Base-by-base conservation (phyloP, 2,329 filamentous ascomycete species). In the Paecilomyces variotii region DNA sequence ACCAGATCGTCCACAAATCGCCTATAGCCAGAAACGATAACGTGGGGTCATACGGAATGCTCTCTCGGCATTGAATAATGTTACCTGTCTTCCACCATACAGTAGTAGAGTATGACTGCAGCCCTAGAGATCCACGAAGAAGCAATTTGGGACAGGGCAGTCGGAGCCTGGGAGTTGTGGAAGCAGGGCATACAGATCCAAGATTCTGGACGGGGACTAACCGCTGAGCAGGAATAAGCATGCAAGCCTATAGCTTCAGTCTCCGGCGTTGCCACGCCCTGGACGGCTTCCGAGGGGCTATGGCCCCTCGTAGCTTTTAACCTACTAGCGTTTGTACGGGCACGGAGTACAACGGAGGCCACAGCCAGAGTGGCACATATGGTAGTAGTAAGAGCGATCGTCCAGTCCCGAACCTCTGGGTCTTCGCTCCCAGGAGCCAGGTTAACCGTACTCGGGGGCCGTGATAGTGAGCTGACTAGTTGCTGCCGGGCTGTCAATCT, bases 211-310 rank as follows among this genome's bases (percentile, higher is more conserved):
- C 24, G 27, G 50, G 50, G 25, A n/a, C 10, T 12, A 7, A n/a
- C 50, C 10, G 25, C 27, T 52, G 50, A 19, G 50, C 30, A 52
- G 50, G 14, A 52, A 52, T 24, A 52, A 52, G 50, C 50, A 52
- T 52, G 50, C 50, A 52, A 52, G 50, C 30, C 45, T 50, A 25
- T 25, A n/a, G 45, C 50, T 4, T 52, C 4, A 25, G 25, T 28
- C 50, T 28, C 14, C 27, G 27, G 24, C 50, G 27, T 52, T 26
- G 50, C 50, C 50, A 28, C 50, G 25, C 68, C 68, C 65, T 69
- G 61, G 64, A 67, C 63, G 67, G 63, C 68, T 68, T 65, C 70
- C 63, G 67, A 64, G 63, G 51, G 54, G 50, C 56, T 57, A 39
- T 61, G 55, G 56, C 55, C 53, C 49, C 50, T 58, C 54, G 35